Conservation (phyloP, 2,329 filamentous ascomycete genomes). For the Mycocentrospora acerina region DNA sequence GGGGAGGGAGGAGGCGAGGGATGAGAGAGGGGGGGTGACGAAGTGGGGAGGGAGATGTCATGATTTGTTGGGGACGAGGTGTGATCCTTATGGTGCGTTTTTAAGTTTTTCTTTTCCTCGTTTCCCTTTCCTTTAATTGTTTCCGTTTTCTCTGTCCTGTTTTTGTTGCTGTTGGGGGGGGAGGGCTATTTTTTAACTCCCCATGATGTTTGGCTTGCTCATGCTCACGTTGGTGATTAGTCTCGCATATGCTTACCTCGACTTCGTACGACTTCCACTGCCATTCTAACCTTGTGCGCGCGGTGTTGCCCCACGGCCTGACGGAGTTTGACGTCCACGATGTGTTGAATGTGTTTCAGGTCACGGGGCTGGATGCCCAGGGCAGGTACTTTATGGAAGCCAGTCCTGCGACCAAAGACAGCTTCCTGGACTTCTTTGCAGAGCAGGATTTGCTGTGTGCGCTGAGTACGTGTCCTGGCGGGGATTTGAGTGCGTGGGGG, state of each 20-base stretch:
- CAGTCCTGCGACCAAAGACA: slow-evolving; percentile 29
- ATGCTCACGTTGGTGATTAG: too few relatives aligned
- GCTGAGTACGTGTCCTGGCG: slow-evolving; percentile 72
- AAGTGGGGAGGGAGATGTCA: slow-evolving; percentile 68
- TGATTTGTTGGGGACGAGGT: slow-evolving; percentile 79
- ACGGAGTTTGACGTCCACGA: slow-evolving; percentile 78
- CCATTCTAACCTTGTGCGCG: slow-evolving; percentile 76
- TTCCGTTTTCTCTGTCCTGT: too few relatives aligned
- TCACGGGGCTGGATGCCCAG: slow-evolving; percentile 62
- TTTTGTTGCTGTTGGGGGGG: too few relatives aligned
- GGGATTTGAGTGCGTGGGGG: slow-evolving; percentile 79
- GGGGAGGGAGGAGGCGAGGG: slow-evolving; percentile 34
- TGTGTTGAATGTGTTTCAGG: slow-evolving; percentile 84
- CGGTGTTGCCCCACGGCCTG: slow-evolving; percentile 68
- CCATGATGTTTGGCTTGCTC: too few relatives aligned
- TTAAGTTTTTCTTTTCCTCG: slow-evolving; percentile 2
- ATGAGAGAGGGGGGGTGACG: slow-evolving; percentile 52
- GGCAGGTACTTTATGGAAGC: slow-evolving; percentile 57
- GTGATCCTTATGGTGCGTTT: slow-evolving; percentile 69
- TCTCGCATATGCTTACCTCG: slow-evolving; percentile 72
- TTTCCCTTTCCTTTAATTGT: too few relatives aligned
- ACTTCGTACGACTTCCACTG: slow-evolving; percentile 78
- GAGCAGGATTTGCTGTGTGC: slow-evolving; percentile 73
- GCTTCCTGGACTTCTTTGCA: slow-evolving; percentile 73
- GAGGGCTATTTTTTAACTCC: neutral